Conservation (phyloP, 2,329 filamentous ascomycete species). For the Gremmenia infestans region DNA sequence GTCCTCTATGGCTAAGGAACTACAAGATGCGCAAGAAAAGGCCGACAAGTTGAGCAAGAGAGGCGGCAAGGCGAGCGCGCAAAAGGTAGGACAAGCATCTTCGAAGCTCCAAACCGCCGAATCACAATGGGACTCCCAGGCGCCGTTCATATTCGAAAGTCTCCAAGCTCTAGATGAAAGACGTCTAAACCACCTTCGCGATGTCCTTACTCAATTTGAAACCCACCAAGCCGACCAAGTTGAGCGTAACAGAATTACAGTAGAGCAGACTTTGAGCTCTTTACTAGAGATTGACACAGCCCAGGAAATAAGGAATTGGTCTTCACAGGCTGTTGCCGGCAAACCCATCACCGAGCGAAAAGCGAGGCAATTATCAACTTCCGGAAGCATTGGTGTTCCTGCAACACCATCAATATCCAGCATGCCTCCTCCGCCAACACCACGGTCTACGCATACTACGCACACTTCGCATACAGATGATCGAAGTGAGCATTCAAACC, state of each 20-base stretch:
- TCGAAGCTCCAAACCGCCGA: conserved; percentile 71
- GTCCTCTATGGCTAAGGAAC: conserved; percentile 71
- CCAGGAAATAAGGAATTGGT: conserved; percentile 78
- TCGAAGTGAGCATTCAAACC: conserved; percentile 25
- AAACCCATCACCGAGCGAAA: conserved; percentile 29
- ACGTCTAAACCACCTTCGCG: conserved; percentile 82
- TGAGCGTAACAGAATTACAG: conserved; percentile 66
- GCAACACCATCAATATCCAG: background rate
- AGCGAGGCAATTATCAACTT: conserved; percentile 25
- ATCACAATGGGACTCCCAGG: conserved; percentile 88
- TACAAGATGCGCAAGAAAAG: conserved; percentile 79
- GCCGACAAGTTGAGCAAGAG: conserved; percentile 80
- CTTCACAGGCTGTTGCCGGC: conserved; percentile 36
- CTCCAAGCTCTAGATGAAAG: conserved; percentile 88
- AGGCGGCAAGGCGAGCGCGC: conserved; percentile 67
- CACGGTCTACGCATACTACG: conserved; percentile 20
- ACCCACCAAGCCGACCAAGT: conserved; percentile 88
- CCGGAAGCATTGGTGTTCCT: conserved; percentile 13
- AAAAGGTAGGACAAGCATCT: conserved; percentile 71
- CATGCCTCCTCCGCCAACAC: conserved; percentile 26
- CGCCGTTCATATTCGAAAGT: conserved; percentile 90
- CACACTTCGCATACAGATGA: conserved; percentile 22
- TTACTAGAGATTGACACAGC: conserved; percentile 83
- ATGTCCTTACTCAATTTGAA: conserved; percentile 85
- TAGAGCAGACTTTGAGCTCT: conserved; percentile 74